Conservation (phyloP, 2,329 filamentous ascomycete genomes). For the Ramularia collo-cygni region DNA sequence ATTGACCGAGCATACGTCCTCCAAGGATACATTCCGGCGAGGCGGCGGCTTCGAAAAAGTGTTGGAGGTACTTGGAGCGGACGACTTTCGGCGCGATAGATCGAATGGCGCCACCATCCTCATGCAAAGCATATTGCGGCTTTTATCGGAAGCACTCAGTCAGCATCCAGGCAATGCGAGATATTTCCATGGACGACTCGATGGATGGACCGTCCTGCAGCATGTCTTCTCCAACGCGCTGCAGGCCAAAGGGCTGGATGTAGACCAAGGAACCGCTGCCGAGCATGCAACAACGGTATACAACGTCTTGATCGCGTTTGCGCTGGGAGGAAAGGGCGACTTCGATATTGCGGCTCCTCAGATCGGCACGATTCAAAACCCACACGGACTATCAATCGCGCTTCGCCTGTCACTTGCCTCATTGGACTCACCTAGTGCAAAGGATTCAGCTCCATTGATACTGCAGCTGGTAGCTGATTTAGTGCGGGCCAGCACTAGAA, state of each 20-base stretch:
- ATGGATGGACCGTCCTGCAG: conserved; percentile 71
- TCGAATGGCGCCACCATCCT: conserved; percentile 9
- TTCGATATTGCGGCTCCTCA: background rate
- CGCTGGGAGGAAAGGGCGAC: conserved; percentile 4
- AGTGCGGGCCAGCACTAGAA: conserved; percentile 1
- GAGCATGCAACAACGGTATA: conserved; percentile 6
- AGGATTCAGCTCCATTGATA: too few species aligned
- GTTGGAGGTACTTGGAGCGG: conserved; percentile 15
- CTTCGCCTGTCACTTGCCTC: conserved; percentile 1
- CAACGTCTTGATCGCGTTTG: conserved; percentile 12
- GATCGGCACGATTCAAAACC: conserved; percentile 1
- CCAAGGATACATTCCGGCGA: conserved; percentile 28
- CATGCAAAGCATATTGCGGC: conserved; percentile 25
- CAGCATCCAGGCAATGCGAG: conserved; percentile 79
- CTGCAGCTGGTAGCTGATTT: background rate
- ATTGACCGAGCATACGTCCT: conserved; percentile 11
- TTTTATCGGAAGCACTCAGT: conserved; percentile 68
- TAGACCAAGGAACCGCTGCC: conserved; percentile 1
- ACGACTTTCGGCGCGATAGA: conserved; percentile 10
- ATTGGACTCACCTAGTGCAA: background rate
- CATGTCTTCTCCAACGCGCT: conserved; percentile 55
- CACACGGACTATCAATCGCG: conserved; percentile 4
- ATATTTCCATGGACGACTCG: conserved; percentile 73
- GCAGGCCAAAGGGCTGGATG: conserved; percentile 2
- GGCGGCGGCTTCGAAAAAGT: conserved; percentile 25